Evolutionary conservation across 768 basidiomycete genomes (phyloP).

Genomic region (Candolleomyces efflorescens): DNA sequence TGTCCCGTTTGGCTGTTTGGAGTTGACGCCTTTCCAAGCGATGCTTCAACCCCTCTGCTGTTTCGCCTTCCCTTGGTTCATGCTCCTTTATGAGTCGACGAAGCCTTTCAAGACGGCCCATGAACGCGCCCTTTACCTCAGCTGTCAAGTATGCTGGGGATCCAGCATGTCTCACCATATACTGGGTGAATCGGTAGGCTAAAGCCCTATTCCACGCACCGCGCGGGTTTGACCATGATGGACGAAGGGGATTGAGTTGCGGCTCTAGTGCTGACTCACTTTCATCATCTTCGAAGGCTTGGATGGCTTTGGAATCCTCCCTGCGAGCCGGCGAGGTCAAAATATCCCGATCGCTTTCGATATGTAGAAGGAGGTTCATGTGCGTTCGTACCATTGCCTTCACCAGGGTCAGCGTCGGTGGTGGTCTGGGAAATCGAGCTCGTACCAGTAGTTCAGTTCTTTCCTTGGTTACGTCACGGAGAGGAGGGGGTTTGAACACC

Average conservation of each 20-base stretch:
- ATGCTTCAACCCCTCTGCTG: background rate
- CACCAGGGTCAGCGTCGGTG: background rate
- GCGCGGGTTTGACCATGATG: background rate
- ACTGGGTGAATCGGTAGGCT: background rate
- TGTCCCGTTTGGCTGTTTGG: background rate
- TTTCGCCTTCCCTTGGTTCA: background rate
- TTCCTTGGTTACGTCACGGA: background rate
- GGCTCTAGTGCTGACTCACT: background rate
- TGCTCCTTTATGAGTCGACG: background rate
- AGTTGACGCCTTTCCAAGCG: background rate
- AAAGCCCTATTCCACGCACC: background rate
- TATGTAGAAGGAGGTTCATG: background rate
- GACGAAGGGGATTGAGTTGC: background rate
- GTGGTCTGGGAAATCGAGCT: background rate
- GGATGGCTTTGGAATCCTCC: background rate
- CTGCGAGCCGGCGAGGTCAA: background rate
- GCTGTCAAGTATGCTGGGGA: background rate
- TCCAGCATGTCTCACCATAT: background rate
- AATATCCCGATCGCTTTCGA: background rate
- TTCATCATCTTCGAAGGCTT: background rate
- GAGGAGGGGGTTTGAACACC: background rate
- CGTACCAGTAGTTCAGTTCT: background rate
- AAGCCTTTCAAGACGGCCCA: background rate
- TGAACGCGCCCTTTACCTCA: background rate
- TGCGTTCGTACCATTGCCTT: background rate